Evolutionary conservation across 2,329 filamentous ascomycete species (phyloP), one percentile per base, ranked within the genome.

Genomic region (Didymosphaeria variabile): DNA sequence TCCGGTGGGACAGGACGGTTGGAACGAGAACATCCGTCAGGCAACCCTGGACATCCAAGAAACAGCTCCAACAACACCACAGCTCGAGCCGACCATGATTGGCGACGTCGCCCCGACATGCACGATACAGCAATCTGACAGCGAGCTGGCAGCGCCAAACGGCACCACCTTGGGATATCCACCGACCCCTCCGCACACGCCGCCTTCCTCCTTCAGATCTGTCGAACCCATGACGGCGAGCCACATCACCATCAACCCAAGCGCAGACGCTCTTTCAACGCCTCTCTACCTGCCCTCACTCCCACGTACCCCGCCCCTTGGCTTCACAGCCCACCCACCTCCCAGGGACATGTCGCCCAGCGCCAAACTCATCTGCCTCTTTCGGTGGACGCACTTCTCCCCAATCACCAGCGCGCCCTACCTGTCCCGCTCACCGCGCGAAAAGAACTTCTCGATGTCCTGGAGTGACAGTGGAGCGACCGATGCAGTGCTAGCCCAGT

Each of bases 361-460:
- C 12, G 66, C 71, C 2, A 70, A 68, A 36, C 62, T 75, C 1
- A n/a, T 63, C 34, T 72, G 72, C 46, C 60, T 74, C 40, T 65
- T 67, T 3, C 71, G 72, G 60, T 74, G 71, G 72, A 74, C 72
- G 3, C 50, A 34, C 6, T 73, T 75, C 66, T 36, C 59, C 17
- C 40, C 58, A 0, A 15, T 32, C 1, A 69, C 62, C 1, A 64
- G 70, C 0, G 17, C 32, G 0, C 70, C 64, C 0, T 67, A 60
- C 29, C 61, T 74, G 1, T 46, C 59, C 23, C 15, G 42, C 17
- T 46, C 57, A 5, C 66, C 71, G 4, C 67, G 66, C 29, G 62
- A 67, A n/a, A 72, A 70, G 52, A 60, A 64, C 15, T 69, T 69
- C 29, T 56, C 61, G 7, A 69, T 73, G 59, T 38, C 49, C 5